Conservation (phyloP, 2,329 filamentous ascomycete genomes). For the Ambrosiella cleistominuta region DNA sequence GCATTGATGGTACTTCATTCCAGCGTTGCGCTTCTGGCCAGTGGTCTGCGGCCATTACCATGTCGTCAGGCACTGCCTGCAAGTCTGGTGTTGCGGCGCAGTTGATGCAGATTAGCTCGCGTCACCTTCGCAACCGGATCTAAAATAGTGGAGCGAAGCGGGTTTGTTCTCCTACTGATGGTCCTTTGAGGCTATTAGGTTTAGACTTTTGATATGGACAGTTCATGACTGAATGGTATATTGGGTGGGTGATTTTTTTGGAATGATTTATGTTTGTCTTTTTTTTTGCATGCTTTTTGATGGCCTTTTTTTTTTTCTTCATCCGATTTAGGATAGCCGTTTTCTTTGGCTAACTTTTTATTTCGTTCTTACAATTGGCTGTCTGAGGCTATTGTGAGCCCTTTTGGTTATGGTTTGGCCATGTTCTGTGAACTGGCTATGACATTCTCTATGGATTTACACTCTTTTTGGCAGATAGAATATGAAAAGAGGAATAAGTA, state of each 20-base stretch:
- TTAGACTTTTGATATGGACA: neutral
- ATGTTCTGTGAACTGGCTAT: conserved; percentile 7
- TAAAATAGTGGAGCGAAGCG: neutral
- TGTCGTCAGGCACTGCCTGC: conserved; percentile 39
- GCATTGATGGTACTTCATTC: conserved; percentile 34
- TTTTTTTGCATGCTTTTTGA: neutral
- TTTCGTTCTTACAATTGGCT: neutral
- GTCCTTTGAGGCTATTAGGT: neutral
- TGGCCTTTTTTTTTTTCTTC: conserved; percentile 6
- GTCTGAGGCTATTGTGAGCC: neutral
- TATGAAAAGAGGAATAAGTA: neutral
- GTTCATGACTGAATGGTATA: conserved; percentile 4
- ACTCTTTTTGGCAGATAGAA: neutral
- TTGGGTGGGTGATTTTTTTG: conserved; percentile 1
- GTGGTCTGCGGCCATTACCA: conserved; percentile 31
- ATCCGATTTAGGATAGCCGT: neutral
- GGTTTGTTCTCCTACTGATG: neutral
- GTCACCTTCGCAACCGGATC: neutral
- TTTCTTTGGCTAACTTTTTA: conserved; percentile 3
- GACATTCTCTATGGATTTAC: neutral
- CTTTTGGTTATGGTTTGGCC: neutral
- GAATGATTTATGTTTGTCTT: neutral
- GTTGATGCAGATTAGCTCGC: neutral
- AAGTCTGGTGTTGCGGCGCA: conserved; percentile 15
- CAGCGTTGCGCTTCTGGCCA: conserved; percentile 43